Conservation (phyloP, 73 alveolate genomes). For the Tetrahymena malaccensis region DNA sequence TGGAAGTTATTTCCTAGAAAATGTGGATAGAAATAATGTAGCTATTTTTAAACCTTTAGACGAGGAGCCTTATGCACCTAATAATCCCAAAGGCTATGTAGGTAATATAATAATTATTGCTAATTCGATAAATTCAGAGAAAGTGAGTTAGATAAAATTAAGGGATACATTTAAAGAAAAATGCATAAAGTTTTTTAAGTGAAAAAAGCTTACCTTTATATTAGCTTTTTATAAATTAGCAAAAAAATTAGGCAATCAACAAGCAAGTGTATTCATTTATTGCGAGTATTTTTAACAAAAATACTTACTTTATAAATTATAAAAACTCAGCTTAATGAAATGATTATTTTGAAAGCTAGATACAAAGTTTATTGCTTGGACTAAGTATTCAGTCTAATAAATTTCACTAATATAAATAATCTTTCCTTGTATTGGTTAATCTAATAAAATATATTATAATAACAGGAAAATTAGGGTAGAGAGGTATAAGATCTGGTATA, state of each 20-base stretch:
- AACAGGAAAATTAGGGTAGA: neutral
- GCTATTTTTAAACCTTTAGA: conserved; percentile 95
- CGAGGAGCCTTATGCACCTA: conserved; percentile 98
- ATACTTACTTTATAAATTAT: neutral
- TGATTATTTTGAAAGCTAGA: neutral
- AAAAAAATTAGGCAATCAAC: neutral
- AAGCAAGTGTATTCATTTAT: too few relatives aligned
- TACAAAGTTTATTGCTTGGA: too few relatives aligned
- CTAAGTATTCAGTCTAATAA: neutral
- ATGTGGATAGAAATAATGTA: conserved; percentile 45
- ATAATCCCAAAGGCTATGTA: conserved; percentile 87
- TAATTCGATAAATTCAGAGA: neutral
- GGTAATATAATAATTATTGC: conserved; percentile 66
- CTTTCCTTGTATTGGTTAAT: neutral
- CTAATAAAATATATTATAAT: neutral
- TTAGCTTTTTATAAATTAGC: neutral
- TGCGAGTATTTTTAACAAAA: too few relatives aligned
- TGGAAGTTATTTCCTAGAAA: conserved; percentile 88
- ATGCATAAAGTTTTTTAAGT: neutral
- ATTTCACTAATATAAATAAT: too few relatives aligned
- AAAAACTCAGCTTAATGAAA: neutral
- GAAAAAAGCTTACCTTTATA: too few relatives aligned
- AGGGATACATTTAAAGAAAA: neutral
- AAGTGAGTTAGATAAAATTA: neutral
- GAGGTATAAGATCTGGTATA: conserved; percentile 81